A percentile compares a stretch with the other conserved stretches of the same genome.
Conservation (phyloP, 331 rosid genomes). For the Saraca asoca region DNA sequence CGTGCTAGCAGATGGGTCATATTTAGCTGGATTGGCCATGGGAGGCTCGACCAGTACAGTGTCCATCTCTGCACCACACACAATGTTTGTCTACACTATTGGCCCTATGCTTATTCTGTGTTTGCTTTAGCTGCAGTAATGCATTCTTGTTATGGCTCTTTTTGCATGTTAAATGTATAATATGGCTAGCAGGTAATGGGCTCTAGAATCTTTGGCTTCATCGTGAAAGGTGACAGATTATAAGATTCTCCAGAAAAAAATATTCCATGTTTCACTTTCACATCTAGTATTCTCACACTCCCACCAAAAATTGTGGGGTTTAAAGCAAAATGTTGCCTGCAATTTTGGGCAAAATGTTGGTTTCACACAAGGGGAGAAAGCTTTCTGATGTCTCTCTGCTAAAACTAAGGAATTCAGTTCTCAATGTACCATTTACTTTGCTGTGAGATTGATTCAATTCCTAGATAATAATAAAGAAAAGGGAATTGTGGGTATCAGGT, state of each 20-base stretch:
- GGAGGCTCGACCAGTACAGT: constrained; percentile 62
- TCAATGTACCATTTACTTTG: too few relatives aligned
- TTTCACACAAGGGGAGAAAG: constrained; percentile 10
- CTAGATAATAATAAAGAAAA: too few relatives aligned
- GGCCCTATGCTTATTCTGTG: constrained; percentile 33
- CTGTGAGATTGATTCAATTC: too few relatives aligned
- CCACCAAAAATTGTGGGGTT: constrained; percentile 3
- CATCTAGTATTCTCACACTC: constrained; percentile 8
- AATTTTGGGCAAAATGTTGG: not conserved
- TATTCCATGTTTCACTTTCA: constrained; percentile 15
- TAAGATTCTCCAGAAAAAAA: constrained; percentile 39
- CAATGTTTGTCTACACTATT: not conserved
- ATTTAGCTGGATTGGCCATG: constrained; percentile 95
- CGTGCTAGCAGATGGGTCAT: constrained; percentile 83
- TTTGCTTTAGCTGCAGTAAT: constrained; percentile 41
- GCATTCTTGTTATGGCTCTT: constrained; percentile 28
- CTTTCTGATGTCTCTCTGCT: too few relatives aligned
- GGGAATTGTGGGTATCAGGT: too few relatives aligned
- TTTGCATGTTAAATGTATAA: constrained; percentile 48
- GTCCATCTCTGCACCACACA: constrained; percentile 22
- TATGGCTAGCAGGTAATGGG: constrained; percentile 41
- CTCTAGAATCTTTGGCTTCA: constrained; percentile 42
- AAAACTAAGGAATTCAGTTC: too few relatives aligned
- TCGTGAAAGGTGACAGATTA: constrained; percentile 58
- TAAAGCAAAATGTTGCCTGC: not conserved